Conservation (phyloP, 2,329 filamentous ascomycete species). For the Calonectria ilicicola region DNA sequence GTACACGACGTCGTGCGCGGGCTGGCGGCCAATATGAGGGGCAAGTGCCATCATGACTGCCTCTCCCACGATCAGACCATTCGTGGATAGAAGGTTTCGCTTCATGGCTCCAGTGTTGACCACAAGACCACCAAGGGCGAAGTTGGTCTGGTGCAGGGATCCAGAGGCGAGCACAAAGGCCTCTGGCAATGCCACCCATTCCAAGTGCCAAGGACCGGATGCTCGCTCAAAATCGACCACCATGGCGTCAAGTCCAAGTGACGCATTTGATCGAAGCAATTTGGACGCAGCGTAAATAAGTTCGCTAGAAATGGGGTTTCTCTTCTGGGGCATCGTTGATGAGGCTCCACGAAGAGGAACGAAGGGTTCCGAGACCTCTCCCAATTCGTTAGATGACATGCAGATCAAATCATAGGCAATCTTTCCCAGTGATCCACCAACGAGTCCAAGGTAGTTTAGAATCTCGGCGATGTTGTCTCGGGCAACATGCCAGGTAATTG, state of each 20-base stretch:
- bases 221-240: slow-evolving; percentile 69
- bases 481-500: slow-evolving; percentile 69
- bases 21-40: slow-evolving; percentile 62
- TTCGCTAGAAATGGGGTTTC: slow-evolving; percentile 69
- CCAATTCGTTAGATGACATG: slow-evolving; percentile 66
- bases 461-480: slow-evolving; percentile 66
- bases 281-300: slow-evolving; percentile 67
- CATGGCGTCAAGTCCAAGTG: slow-evolving; percentile 66
- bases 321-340: slow-evolving; percentile 70
- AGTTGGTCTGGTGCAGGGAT: slow-evolving; percentile 64
- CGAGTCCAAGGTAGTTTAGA: slow-evolving; percentile 63
- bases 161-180: slow-evolving; percentile 66
- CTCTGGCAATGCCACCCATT: slow-evolving; percentile 67
- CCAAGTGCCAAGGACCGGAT: slow-evolving; percentile 69
- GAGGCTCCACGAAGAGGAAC: slow-evolving; percentile 65
- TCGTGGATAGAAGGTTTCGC: slow-evolving; percentile 62
- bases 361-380: slow-evolving; percentile 64
- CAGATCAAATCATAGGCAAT: slow-evolving; percentile 67
- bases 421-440: slow-evolving; percentile 66
- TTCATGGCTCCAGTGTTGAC: slow-evolving; percentile 63
- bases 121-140: slow-evolving; percentile 62
- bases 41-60: slow-evolving; percentile 72
- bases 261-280: slow-evolving; percentile 63
- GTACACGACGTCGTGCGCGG: slow-evolving; percentile 68
- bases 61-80: slow-evolving; percentile 67